These are phyloP conservation scores for Chrysochromulina parva DNA, from an alignment of 78 protist species.

Conservation along the genomic window DNA sequence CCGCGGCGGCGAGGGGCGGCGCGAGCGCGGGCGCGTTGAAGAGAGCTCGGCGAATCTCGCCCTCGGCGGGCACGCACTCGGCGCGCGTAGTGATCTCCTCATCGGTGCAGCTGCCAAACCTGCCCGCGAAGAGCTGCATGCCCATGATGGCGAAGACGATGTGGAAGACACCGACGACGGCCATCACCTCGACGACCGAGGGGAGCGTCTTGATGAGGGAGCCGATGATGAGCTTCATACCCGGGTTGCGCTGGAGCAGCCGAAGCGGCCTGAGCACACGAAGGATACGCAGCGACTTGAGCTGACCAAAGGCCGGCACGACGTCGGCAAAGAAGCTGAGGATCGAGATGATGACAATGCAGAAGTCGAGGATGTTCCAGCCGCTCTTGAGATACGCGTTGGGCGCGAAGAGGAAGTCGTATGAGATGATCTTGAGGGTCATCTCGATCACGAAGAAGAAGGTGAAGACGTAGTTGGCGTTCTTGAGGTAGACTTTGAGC, in stretches of 20 bases:
- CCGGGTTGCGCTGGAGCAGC: slow-evolving; percentile 21
- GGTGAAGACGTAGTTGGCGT: not conserved
- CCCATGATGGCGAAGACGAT: slow-evolving; percentile 57
- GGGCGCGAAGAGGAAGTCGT: no score
- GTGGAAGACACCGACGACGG: slow-evolving; percentile 30
- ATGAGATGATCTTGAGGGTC: not conserved
- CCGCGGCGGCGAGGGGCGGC: no score
- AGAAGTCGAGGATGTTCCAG: slow-evolving; percentile 15
- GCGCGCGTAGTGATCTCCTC: not conserved
- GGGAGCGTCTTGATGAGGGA: slow-evolving; percentile 47
- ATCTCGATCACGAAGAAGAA: not conserved
- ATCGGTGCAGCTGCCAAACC: not conserved
- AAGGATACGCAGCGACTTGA: slow-evolving; percentile 3
- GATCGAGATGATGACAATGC: not conserved
- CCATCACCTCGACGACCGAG: slow-evolving; percentile 21
- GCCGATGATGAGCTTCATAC: slow-evolving; percentile 25
- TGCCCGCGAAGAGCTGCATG: slow-evolving; percentile 36
- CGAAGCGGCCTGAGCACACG: slow-evolving; percentile 78
- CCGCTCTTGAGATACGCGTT: not conserved
- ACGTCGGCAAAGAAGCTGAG: not conserved
- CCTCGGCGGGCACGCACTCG: not conserved
- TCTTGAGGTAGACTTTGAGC: not conserved
- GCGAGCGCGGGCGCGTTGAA: no score
- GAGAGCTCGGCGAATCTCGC: no score
- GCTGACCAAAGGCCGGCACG: no score